Conservation (phyloP, 148 eudicot genomes). For the Drosera capensis region DNA sequence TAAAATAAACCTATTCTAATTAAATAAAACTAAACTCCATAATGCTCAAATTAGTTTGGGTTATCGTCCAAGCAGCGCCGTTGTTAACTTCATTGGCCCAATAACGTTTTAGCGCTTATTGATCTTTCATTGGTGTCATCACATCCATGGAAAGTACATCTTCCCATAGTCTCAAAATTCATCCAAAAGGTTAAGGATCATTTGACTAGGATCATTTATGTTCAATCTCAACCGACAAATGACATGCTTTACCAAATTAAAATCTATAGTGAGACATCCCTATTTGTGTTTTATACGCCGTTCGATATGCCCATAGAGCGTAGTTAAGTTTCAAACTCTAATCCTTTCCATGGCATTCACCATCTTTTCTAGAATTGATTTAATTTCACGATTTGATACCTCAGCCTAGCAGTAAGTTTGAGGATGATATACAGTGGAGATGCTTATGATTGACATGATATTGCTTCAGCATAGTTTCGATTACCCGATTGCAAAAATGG, state of each 20-base stretch:
- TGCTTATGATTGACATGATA: not conserved
- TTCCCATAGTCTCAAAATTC: too few species aligned
- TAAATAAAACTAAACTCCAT: too few species aligned
- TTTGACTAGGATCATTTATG: not conserved
- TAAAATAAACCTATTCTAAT: too few species aligned
- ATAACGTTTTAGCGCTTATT: too few species aligned
- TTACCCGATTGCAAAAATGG: not conserved
- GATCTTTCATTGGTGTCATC: too few species aligned
- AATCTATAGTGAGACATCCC: not conserved
- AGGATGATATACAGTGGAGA: not conserved
- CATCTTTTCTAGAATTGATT: not conserved
- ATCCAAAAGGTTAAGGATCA: not conserved
- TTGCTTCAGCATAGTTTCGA: not conserved
- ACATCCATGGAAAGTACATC: too few species aligned
- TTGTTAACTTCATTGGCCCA: too few species aligned
- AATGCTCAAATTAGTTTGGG: too few species aligned
- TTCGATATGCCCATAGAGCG: not conserved
- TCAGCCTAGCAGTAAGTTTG: not conserved
- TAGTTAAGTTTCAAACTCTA: not conserved
- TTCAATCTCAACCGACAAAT: not conserved
- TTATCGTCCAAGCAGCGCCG: too few species aligned
- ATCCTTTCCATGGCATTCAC: not conserved
- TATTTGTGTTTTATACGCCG: not conserved
- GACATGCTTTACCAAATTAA: not conserved
- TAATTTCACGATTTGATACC: not conserved